These are phyloP conservation scores for Pseudogymnoascus sp. DNA, from an alignment of 2,329 filamentous ascomycete genomes.

Conservation along the genomic window DNA sequence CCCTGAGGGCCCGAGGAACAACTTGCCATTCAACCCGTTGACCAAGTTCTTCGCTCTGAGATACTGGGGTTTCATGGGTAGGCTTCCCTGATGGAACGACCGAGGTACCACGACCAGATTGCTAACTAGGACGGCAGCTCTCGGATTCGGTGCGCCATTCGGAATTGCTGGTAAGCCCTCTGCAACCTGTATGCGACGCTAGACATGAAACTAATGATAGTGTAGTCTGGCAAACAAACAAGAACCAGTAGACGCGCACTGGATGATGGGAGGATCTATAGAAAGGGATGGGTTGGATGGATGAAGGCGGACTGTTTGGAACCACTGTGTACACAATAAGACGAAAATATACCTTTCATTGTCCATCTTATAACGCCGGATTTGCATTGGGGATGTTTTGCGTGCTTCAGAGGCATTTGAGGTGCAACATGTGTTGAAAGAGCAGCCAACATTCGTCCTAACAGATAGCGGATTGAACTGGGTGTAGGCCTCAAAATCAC, in stretches of 20 bases:
- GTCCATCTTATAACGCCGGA: neutral
- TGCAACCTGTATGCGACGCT: constrained; percentile 11
- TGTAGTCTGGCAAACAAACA: constrained; percentile 32
- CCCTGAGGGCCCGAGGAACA: constrained; percentile 87
- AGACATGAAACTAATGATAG: neutral
- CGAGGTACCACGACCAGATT: neutral
- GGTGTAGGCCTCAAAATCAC: neutral
- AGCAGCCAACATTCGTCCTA: neutral
- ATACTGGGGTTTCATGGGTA: constrained; percentile 77
- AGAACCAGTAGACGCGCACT: constrained; percentile 25
- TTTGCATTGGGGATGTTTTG: neutral
- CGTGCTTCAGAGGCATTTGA: neutral
- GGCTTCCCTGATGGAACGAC: constrained; percentile 23
- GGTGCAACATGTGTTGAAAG: neutral
- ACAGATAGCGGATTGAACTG: neutral
- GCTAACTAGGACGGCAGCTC: constrained; percentile 26
- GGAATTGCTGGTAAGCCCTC: constrained; percentile 50
- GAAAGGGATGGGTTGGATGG: constrained; percentile 3
- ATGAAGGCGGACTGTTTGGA: constrained; percentile 7
- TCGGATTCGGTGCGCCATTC: constrained; percentile 54
- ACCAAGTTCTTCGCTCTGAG: constrained; percentile 74
- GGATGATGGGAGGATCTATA: neutral
- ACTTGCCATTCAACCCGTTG: constrained; percentile 94
- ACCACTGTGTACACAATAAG: constrained; percentile 9
- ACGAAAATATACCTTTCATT: constrained; percentile 4